Evolutionary conservation across 1,139 yeast genomes (phyloP).

Genomic region (Yamadazyma triangularis): DNA sequence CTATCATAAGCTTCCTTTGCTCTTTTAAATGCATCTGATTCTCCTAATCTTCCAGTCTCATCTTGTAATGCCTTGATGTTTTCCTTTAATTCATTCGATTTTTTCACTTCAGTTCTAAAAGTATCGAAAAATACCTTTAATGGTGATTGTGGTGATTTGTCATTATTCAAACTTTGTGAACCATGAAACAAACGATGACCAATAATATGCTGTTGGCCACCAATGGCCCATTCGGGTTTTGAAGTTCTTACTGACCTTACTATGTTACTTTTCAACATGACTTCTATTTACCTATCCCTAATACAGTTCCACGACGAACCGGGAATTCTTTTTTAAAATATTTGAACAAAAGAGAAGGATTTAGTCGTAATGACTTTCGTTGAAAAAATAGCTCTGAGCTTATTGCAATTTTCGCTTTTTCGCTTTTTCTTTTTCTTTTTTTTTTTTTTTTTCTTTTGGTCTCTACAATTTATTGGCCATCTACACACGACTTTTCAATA

Average conservation of each 20-base stretch:
- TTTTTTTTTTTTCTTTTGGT: too few relatives aligned
- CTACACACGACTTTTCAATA: too few relatives aligned
- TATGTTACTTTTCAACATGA: not conserved
- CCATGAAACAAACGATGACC: not conserved
- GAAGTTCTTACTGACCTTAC: not conserved
- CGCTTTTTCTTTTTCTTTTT: too few relatives aligned
- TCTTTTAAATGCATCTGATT: slow-evolving; percentile 86
- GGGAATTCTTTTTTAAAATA: too few relatives aligned
- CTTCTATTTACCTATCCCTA: too few relatives aligned
- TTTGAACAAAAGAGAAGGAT: too few relatives aligned
- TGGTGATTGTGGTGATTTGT: slow-evolving; percentile 58
- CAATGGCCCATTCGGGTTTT: not conserved
- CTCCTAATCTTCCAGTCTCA: slow-evolving; percentile 93
- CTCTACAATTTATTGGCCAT: too few relatives aligned
- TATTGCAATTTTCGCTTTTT: too few relatives aligned
- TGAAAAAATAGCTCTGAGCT: too few relatives aligned
- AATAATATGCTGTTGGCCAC: not conserved
- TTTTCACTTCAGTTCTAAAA: slow-evolving; percentile 85
- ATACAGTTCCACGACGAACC: too few relatives aligned
- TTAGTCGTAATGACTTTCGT: too few relatives aligned
- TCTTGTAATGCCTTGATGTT: slow-evolving; percentile 93
- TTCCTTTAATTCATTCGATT: slow-evolving; percentile 83
- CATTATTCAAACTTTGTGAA: slow-evolving; percentile 8
- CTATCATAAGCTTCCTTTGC: slow-evolving; percentile 91
- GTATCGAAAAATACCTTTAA: slow-evolving; percentile 91